Base-by-base conservation (phyloP, 306 rosid genomes). In the Cucumis cinereus region DNA sequence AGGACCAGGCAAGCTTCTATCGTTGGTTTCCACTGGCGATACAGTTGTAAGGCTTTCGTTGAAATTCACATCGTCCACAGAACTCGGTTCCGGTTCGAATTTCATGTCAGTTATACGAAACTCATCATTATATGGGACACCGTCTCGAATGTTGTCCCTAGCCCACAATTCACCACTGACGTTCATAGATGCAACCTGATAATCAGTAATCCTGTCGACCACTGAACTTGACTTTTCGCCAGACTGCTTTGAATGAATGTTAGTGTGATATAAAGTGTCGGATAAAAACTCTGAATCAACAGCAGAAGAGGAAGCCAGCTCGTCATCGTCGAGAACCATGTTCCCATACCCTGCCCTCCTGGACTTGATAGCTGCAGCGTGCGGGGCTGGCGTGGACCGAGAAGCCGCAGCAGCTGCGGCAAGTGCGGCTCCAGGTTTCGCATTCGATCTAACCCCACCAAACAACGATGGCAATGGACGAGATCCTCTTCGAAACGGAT, bases 401-500 rank as follows among this genome's bases (percentile, higher is more conserved):
- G 97, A 89, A 6, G 99, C 93, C 1, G 99, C 99, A 1, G 90
- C 94, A 0, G 99, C 99, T 0, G 96, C 97, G 0, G 99, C 97
- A 23, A 94, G 85, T 17, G 98, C 98, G 14, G 89, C 97, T 41
- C 98, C 98, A 10, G 98, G 97, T 82, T 92, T 94, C 17, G 88
- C 95, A 63, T 85, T 91, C 59, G 96, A 84, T 23, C 91, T 84
- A 23, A 91, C 89, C 15, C 92, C 93, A 6, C 83, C 86, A 0
- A 94, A 79, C 40, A 94, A 83, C 62, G 96, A 89, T 52, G 90
- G 83, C 82, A 92, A 85, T 1, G 90, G 89, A 55, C 88, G 83
- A n/a, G 84, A 81, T 20, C 61, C 79, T 75, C 84, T 82, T 5
- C 88, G 82, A 22, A 72, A 75, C 66, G 75, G 81, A 43, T 90